Percentiles rank a stretch among this genome's conserved stretches.
Conservation (phyloP, 768 basidiomycete genomes). For the Lentinula edodes region DNA sequence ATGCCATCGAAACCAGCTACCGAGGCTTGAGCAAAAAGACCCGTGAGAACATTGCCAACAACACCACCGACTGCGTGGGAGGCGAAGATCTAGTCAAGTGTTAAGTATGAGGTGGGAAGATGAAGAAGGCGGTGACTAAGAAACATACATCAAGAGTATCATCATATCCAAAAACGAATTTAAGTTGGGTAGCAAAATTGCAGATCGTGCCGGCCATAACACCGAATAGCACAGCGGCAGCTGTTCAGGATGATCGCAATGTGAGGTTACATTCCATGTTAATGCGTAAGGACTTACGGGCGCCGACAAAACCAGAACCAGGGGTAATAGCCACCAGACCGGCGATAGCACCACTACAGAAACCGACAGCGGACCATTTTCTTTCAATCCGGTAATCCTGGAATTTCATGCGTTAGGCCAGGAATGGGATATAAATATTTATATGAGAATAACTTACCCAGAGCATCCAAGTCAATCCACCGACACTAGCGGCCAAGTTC, state of each 20-base stretch:
- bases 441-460: conserved; percentile 43
- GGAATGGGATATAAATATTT: background rate
- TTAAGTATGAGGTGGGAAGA: background rate
- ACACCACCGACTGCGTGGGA: conserved; percentile 76
- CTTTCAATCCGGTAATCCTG: conserved; percentile 88
- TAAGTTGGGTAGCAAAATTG: conserved; percentile 96
- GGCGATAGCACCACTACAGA: conserved; percentile 91
- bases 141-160: conserved; percentile 71
- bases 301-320: conserved; percentile 75
- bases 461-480: conserved; percentile 88
- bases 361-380: conserved; percentile 92
- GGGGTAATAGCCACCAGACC: conserved; percentile 90
- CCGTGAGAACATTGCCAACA: conserved; percentile 81
- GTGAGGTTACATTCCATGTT: background rate
- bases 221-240: conserved; percentile 83
- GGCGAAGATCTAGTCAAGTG: conserved; percentile 69
- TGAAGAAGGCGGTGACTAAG: background rate
- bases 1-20: conserved; percentile 79
- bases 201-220: conserved; percentile 77
- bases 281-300: conserved; percentile 42
- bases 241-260: conserved; percentile 22
- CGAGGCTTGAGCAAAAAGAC: conserved; percentile 77
- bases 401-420: background rate
- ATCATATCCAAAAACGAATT: conserved; percentile 72
- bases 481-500: conserved; percentile 87